A percentile compares a stretch with the other conserved stretches of the same genome.
Conservation (phyloP, 208 protist genomes). For the Leishmania tropica region DNA sequence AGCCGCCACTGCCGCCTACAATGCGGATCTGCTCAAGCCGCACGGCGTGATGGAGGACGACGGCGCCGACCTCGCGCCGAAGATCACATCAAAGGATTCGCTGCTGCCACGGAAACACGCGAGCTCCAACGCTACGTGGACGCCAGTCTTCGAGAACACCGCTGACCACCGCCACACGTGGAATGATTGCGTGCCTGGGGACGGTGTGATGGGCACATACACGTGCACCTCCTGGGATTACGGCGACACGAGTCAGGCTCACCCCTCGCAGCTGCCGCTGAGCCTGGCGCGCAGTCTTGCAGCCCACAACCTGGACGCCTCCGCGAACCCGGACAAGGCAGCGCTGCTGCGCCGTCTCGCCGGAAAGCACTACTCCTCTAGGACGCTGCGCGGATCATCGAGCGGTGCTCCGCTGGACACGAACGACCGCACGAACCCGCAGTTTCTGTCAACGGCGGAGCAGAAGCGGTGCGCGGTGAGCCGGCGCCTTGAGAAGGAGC, state of each 20-base stretch:
- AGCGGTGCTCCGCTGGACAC: constrained; percentile 28
- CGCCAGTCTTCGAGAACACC: constrained; percentile 4
- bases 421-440: constrained; percentile 70
- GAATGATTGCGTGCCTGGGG: constrained; percentile 10
- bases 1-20: constrained; percentile 43
- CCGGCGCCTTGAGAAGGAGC: constrained; percentile 69
- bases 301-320: constrained; percentile 48
- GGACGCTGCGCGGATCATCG: neutral
- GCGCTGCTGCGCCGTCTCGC: constrained; percentile 58
- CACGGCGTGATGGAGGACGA: constrained; percentile 38
- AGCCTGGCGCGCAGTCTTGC: constrained; percentile 49
- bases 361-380: constrained; percentile 21
- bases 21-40: constrained; percentile 61
- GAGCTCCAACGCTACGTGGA: neutral
- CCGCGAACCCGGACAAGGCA: constrained; percentile 51
- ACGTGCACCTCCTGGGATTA: constrained; percentile 75
- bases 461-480: constrained; percentile 57
- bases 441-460: constrained; percentile 43
- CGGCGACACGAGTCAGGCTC: constrained; percentile 66
- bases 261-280: constrained; percentile 76
- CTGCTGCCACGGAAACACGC: constrained; percentile 34
- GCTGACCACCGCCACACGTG: neutral
- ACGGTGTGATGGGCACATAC: constrained; percentile 34
- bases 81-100: constrained; percentile 71
- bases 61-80: constrained; percentile 59